Base-by-base conservation (phyloP, 441 rosid species). In the Breynia disticha region DNA sequence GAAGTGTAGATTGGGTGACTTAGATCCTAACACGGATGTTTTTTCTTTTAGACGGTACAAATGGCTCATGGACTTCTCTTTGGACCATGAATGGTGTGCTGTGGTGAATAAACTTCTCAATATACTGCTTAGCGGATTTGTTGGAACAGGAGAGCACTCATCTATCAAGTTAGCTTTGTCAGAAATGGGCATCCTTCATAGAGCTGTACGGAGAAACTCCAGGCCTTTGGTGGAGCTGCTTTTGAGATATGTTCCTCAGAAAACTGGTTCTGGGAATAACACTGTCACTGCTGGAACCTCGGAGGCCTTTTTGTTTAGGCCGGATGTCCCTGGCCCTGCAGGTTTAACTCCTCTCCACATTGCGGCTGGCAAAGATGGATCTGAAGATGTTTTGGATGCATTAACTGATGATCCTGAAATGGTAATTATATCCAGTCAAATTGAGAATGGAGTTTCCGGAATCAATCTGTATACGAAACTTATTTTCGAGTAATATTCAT, bases 301-400 rank as follows among this genome's bases (percentile, higher is more conserved):
- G 16, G 66, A 49, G 53, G 41, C 48, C 69, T 68, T 57, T 58
- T 64, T 87, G 71, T 90, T 90, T 62, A 81, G 77, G 71, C 97
- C 97, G 1, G 91, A 90, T 68, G 76, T 57, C 22, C 13, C 59
- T 11, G 97, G 97, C 62, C 94, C 95, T 50, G 86, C 80, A 18
- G 91, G 97, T 71, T 74, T 87, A 78, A 90, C 97, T n/a, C 97
- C 97, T 70, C 94, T 90, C 57, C 97, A 90, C 76, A 81, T 90
- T 61, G 97, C 91, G 54, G 97, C 97, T 1, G 97, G 97, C 54
- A 90, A 81, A 81, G 97, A 90, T 78, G 86, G 81, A 55, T 90
- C 97, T 35, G 95, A 87, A 73, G 89, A 76, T 43, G 79, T 84
- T 46, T 61, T 90, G 57, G 86, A 87, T 55, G 87, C 95, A 46